Evolutionary conservation across 2,329 filamentous ascomycete genomes (phyloP), one percentile per base, ranked within the genome.

Genomic region (Scortechinia acanthostroma): DNA sequence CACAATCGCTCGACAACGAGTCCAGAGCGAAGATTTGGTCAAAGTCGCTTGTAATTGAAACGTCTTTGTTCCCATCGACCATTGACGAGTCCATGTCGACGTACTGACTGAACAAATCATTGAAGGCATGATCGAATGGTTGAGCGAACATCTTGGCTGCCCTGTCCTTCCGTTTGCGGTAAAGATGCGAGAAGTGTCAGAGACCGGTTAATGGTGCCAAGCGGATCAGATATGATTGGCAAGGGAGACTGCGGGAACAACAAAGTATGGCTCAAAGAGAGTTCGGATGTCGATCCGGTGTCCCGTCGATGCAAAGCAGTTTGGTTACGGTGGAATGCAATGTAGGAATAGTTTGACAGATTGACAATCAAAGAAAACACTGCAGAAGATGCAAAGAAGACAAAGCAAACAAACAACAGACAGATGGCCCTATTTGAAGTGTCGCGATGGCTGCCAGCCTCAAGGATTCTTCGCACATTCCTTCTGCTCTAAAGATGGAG

Each of bases 321-420:
- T n/a, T n/a, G n/a, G n/a, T n/a, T n/a, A n/a, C n/a, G n/a, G n/a
- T n/a, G n/a, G n/a, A n/a, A n/a, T 19, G 35, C 17, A 19, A 40
- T 13, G 35, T 40, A 13, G 35, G 35, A 40, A 19, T 13, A 13
- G 35, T 40, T 40, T 40, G 35, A 40, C 6, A 6, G 17, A 13
- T 40, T 40, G 35, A 13, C 35, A 40, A 40, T 40, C 35, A 40
- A 13, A 13, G 10, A 40, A 40, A 40, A 40, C 35, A 40, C 35
- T 40, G 35, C 35, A 40, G 35, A 40, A 19, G 10, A 40, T 40
- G 35, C 35, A 40, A 40, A 40, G 35, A 40, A 40, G 10, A 40
- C 35, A 40, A 40, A 40, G 35, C 35, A 40, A 40, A 40, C 35
- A 40, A 40, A 40, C 35, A 40, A 40, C 35, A 10, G 35, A 40